These are phyloP conservation scores for Chamaecyparis obtusa DNA, from an alignment of 75 land plant genomes.

Conservation along the genomic window DNA sequence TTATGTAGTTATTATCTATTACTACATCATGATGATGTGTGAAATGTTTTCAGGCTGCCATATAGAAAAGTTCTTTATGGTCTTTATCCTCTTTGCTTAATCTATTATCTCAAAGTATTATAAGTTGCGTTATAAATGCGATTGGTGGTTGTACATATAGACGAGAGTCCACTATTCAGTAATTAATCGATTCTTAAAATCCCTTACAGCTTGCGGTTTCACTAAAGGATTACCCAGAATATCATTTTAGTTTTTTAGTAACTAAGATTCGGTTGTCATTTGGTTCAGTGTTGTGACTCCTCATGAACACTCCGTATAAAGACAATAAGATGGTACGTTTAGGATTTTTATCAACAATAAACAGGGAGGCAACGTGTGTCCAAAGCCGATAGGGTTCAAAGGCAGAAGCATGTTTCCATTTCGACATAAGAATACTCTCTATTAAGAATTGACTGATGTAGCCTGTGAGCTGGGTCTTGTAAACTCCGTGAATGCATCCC, in stretches of 20 bases:
- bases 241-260: not conserved
- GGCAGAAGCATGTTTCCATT: not conserved
- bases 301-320: no score
- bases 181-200: not conserved
- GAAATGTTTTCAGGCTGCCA: no score
- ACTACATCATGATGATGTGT: not conserved
- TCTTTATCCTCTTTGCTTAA: not conserved
- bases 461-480: not conserved
- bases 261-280: not conserved
- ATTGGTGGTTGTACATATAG: not conserved
- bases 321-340: no score
- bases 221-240: not conserved
- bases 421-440: not conserved
- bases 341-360: not conserved
- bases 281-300: not conserved
- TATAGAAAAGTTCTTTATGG: not conserved
- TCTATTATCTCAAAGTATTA: no score
- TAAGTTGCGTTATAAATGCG: not conserved
- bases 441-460: not conserved
- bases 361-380: not conserved
- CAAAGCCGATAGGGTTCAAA: not conserved
- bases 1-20: not conserved
- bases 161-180: not conserved
- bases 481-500: not conserved
- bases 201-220: not conserved